A percentile compares a stretch with the other conserved stretches of the same genome.
Conservation (phyloP, 495 filamentous ascomycete genomes). For the Acidomyces sp. region DNA sequence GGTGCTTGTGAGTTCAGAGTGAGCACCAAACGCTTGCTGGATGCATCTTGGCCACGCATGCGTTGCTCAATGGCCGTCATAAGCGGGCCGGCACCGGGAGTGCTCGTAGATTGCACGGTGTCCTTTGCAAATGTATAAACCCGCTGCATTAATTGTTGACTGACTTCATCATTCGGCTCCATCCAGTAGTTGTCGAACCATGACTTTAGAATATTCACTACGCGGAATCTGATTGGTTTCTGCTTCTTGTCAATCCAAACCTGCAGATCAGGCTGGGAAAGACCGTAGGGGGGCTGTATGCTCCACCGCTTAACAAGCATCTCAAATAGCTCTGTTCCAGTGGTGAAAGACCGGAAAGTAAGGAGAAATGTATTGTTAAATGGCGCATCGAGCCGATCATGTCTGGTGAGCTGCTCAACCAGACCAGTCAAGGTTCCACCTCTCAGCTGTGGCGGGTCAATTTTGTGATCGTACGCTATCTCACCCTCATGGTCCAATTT, state of each 20-base stretch:
- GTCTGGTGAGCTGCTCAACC: conserved; percentile 91
- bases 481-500: conserved; percentile 83
- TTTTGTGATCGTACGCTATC: conserved; percentile 75
- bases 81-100: conserved; percentile 68
- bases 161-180: conserved; percentile 75
- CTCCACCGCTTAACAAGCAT: conserved; percentile 81
- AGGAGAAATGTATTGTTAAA: conserved; percentile 97
- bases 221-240: conserved; percentile 83
- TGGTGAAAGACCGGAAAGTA: conserved; percentile 91
- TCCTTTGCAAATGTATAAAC: conserved; percentile 86
- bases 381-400: conserved; percentile 86
- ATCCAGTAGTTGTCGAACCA: conserved; percentile 99
- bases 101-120: conserved; percentile 80
- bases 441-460: conserved; percentile 55
- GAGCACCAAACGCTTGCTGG: conserved; percentile 72
- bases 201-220: conserved; percentile 93
- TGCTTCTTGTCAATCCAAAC: conserved; percentile 89
- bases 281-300: conserved; percentile 79
- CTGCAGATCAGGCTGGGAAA: conserved; percentile 63
- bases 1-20: conserved; percentile 64
- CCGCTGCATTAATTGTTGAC: conserved; percentile 69
- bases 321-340: conserved; percentile 80
- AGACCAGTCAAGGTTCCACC: conserved; percentile 79
- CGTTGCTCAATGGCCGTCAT: conserved; percentile 79
- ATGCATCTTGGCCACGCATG: conserved; percentile 70